Percentiles rank a stretch among this genome's conserved stretches.
These are phyloP conservation scores for Calonectria naviculata DNA, from an alignment of 2,329 filamentous ascomycete species.

Conservation along the genomic window DNA sequence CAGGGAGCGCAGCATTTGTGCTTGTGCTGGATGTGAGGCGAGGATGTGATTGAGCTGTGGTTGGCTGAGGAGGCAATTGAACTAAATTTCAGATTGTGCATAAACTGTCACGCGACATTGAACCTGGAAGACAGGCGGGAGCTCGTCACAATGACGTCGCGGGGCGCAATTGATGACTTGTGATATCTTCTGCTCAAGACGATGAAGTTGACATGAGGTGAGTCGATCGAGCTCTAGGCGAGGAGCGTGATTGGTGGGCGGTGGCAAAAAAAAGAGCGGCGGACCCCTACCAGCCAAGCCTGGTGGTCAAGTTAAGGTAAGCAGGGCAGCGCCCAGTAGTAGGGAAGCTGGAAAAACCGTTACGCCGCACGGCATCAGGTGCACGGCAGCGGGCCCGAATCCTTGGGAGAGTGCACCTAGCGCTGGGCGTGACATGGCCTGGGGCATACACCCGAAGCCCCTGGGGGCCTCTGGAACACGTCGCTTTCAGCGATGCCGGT, in stretches of 20 bases:
- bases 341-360: constrained; percentile 25
- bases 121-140: background rate
- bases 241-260: constrained; percentile 7
- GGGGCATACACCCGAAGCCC: background rate
- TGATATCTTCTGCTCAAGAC: background rate
- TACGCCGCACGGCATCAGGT: constrained; percentile 16
- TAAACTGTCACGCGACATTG: background rate
- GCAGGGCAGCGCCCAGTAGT: background rate
- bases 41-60: background rate
- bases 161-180: constrained; percentile 6
- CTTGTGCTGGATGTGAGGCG: constrained; percentile 8
- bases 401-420: constrained; percentile 1
- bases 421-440: background rate
- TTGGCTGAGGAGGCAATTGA: background rate
- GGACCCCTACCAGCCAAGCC: background rate
- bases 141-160: background rate
- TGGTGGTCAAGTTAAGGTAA: constrained; percentile 16
- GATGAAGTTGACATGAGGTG: background rate
- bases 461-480: background rate
- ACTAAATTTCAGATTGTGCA: background rate
- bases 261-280: background rate
- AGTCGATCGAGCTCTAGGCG: constrained; percentile 10
- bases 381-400: constrained; percentile 18
- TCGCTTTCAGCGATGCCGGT: background rate
- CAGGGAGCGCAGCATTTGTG: constrained; percentile 37